A percentile compares a stretch with the other conserved stretches of the same genome.
phyloP scores from a whole-genome alignment of 305 asterid species.

The Striga hermonthica region DNA sequence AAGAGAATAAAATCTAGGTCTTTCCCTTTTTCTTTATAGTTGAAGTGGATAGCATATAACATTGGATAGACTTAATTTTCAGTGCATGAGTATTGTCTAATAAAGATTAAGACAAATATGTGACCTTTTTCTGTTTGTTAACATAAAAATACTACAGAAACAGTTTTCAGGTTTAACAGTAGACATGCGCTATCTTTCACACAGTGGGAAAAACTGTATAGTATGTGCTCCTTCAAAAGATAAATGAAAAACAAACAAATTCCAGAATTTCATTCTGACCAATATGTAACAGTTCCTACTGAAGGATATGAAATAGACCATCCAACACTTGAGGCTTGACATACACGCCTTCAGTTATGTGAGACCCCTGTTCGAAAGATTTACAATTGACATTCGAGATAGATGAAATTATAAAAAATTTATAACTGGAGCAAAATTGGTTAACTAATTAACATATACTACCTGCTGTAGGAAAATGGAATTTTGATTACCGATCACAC shows the following conservation, averaged over 20 bases:
- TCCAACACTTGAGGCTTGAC: slow-evolving; percentile 81
- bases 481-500: slow-evolving; percentile 78
- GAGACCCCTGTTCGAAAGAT: slow-evolving; percentile 67
- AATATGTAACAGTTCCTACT: slow-evolving; percentile 44
- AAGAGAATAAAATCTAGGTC: slow-evolving; percentile 6
- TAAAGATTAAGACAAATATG: background rate
- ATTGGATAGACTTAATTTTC: background rate
- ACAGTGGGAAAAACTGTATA: background rate
- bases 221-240: background rate
- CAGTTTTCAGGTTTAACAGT: background rate
- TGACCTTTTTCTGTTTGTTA: background rate
- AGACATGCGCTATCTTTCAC: background rate
- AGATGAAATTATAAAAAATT: slow-evolving; percentile 20
- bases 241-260: background rate
- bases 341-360: slow-evolving; percentile 85
- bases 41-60: background rate
- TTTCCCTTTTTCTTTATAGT: slow-evolving; percentile 1
- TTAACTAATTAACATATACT: slow-evolving; percentile 24
- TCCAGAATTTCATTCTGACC: slow-evolving; percentile 12
- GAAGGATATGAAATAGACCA: slow-evolving; percentile 79
- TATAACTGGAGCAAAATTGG: slow-evolving; percentile 1
- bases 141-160: background rate
- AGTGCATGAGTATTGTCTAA: background rate
- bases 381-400: slow-evolving; percentile 26
- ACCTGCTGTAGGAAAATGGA: slow-evolving; percentile 99